Conservation (phyloP, 2,329 filamentous ascomycete genomes). For the Emergomyces orientalis region DNA sequence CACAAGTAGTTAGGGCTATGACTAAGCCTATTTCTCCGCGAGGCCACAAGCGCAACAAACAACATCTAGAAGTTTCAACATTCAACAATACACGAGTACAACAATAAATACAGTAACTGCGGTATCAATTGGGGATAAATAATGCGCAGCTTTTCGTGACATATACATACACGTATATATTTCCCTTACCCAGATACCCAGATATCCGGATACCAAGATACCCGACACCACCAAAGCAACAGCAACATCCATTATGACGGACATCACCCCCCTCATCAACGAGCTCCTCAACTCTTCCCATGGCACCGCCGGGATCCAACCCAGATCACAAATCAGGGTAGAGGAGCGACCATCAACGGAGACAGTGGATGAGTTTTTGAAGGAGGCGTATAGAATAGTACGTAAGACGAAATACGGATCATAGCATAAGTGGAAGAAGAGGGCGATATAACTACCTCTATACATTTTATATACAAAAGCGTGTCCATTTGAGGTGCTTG, state of each 20-base stretch:
- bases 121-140: not conserved
- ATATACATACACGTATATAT: not conserved
- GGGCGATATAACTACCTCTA: not conserved
- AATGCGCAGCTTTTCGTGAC: not conserved
- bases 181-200: too few species aligned
- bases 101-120: not conserved
- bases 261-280: slow-evolving; percentile 32
- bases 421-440: not conserved
- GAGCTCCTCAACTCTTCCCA: slow-evolving; percentile 27
- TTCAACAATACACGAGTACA: not conserved
- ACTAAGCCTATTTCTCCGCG: not conserved
- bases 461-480: not conserved
- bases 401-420: slow-evolving; percentile 20
- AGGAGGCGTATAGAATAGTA: slow-evolving; percentile 90
- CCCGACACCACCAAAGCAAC: not conserved
- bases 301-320: slow-evolving; percentile 28
- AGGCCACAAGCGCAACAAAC: slow-evolving; percentile 4
- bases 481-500: not conserved
- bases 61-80: not conserved
- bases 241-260: slow-evolving; percentile 27
- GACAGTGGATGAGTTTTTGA: slow-evolving; percentile 72
- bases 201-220: not conserved
- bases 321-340: slow-evolving; percentile 11
- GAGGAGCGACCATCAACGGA: slow-evolving; percentile 19
- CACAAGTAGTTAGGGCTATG: not conserved